Evolutionary conservation across 1,284 basidiomycete species (phyloP).

Genomic region (Volvariella volvacea): DNA sequence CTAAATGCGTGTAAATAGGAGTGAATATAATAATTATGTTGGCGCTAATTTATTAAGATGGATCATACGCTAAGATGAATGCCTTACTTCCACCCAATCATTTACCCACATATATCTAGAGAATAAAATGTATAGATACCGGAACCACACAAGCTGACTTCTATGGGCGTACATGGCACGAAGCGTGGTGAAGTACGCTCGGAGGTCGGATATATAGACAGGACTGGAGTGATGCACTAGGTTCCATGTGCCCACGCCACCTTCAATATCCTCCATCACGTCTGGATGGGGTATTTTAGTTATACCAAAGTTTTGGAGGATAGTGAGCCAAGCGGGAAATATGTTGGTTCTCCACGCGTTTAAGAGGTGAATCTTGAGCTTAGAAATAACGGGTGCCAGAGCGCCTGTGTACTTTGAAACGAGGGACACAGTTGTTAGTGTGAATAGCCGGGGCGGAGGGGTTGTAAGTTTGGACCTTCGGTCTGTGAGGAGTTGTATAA

Average conservation of each 20-base stretch:
- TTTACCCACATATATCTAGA: slow-evolving; percentile 94
- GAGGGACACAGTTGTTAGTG: slow-evolving; percentile 53
- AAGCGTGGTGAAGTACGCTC: slow-evolving; percentile 53
- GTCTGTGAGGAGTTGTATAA: slow-evolving; percentile 32
- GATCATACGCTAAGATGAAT: too few species aligned
- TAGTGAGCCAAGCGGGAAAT: slow-evolving; percentile 6
- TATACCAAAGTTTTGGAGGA: slow-evolving; percentile 7
- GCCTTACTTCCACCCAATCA: slow-evolving; percentile 62
- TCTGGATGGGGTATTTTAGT: slow-evolving; percentile 5
- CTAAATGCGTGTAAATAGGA: too few species aligned
- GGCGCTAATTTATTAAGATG: too few species aligned
- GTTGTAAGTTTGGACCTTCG: slow-evolving; percentile 14
- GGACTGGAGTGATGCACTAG: slow-evolving; percentile 16
- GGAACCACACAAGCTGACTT: slow-evolving; percentile 86
- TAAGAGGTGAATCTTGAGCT: slow-evolving; percentile 29
- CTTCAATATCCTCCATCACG: slow-evolving; percentile 10
- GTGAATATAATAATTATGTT: too few species aligned
- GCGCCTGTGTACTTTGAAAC: slow-evolving; percentile 57
- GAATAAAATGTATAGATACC: slow-evolving; percentile 78
- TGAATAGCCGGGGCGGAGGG: slow-evolving; percentile 41
- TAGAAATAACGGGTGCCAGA: slow-evolving; percentile 39
- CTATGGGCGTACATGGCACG: slow-evolving; percentile 70
- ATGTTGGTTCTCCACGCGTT: slow-evolving; percentile 16
- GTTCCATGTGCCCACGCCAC: slow-evolving; percentile 6
- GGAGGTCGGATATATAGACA: slow-evolving; percentile 47